Evolutionary conservation across 192 early-diverging fungal genomes (phyloP), one percentile per base, ranked within the genome.

Genomic region (Podila epigama): DNA sequence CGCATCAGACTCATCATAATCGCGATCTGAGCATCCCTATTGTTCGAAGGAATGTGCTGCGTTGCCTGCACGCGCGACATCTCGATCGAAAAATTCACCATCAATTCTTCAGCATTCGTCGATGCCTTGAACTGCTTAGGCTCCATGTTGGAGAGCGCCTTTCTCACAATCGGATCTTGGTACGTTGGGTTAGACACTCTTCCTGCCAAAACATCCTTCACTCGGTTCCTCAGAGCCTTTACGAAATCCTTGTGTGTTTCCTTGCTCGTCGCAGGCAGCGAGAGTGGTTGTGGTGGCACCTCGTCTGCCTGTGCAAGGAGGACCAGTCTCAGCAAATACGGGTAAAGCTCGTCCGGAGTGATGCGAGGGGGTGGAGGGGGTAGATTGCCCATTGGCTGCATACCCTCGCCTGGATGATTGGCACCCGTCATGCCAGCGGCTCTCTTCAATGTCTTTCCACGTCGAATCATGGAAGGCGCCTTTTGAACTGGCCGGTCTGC

Each of bases 171-270:
- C 18, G 65, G 75, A 63, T 89, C 85, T 25, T 68, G 60, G 69
- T 83, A 89, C 52, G 53, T 61, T 35, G 77, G 80, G 34, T 79
- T 83, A 18, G 57, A 60, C 57, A 85, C 85, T 35, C 63, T 73
- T 10, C 83, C 82, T 13, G 78, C 69, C n/a, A 69, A 63, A 52
- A 89, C 84, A 37, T 83, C 70, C 36, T 84, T 81, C 16, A 89
- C 60, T 40, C 80, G 66, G 53, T 48, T 29, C 28, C 75, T 29
- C 11, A 89, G 51, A 1, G 63, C 83, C 40, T 80, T 77, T 5
- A 84, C 69, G 6, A 87, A 60, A 41, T 84, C 84, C 35, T 79
- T 82, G 5, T 83, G 82, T 29, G 85, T 80, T 73, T 60, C 85
- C 64, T 28, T 68, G 51, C 52, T 81, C 59, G 67, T 72, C 9